Conservation (phyloP, 495 filamentous ascomycete species). For the Penicillium cosmopolitanum region DNA sequence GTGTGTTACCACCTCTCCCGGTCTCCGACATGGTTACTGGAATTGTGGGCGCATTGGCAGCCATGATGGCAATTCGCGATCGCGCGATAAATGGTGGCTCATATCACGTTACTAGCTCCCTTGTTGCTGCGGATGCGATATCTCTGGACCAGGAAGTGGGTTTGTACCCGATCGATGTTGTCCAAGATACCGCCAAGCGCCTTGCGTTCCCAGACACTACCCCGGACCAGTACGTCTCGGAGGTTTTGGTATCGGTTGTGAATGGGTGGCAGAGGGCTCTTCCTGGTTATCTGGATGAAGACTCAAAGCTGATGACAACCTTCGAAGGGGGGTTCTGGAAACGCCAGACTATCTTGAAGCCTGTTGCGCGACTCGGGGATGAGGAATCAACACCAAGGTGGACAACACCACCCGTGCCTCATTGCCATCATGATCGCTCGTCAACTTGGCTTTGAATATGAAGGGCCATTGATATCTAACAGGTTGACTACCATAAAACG, state of each 20-base stretch:
- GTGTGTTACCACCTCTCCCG: constrained; percentile 70
- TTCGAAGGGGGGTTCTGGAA: constrained; percentile 31
- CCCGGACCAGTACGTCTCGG: constrained; percentile 31
- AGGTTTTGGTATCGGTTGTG: constrained; percentile 32
- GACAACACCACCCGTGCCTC: constrained; percentile 28
- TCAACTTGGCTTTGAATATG: neutral
- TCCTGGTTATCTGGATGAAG: constrained; percentile 26
- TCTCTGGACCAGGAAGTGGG: constrained; percentile 12
- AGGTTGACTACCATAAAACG: too few relatives aligned
- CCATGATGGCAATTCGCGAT: constrained; percentile 47
- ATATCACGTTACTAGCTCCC: constrained; percentile 28
- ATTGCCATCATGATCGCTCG: constrained; percentile 18
- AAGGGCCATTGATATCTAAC: neutral
- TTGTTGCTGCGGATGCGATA: constrained; percentile 11
- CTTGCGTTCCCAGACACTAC: constrained; percentile 4
- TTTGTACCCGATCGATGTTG: constrained; percentile 8
- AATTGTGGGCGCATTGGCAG: constrained; percentile 56
- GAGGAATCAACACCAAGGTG: constrained; percentile 29
- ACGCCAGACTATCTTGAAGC: constrained; percentile 23
- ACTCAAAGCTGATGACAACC: constrained; percentile 32
- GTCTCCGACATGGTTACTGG: constrained; percentile 73
- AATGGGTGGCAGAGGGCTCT: constrained; percentile 35
- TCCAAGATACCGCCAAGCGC: neutral
- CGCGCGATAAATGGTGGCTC: constrained; percentile 32
- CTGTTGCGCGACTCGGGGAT: constrained; percentile 29